Evolutionary conservation across 441 rosid species (phyloP), one percentile per base, ranked within the genome.

Genomic region (Populus hybrid): DNA sequence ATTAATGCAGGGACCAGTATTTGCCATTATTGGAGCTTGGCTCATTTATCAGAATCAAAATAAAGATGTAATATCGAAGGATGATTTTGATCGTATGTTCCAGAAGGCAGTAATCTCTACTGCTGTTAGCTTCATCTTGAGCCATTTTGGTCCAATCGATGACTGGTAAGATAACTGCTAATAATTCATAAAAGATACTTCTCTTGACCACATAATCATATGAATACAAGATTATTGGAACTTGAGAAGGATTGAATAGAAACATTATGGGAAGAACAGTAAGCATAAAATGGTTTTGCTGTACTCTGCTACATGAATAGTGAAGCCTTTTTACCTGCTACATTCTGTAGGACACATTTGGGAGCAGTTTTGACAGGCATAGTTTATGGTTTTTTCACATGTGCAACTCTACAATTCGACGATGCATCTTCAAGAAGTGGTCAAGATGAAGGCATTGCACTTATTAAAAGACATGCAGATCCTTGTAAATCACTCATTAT

Each of bases 11-110:
- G 97, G 94, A 72, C 96, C 98, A 24, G 81, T 88, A 72, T 94
- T 92, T 78, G 91, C 92, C 7, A 72, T 94, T 74, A 91, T 94
- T 72, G 97, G 98, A 78, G 95, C 98, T 35, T 92, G 98, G 95
- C 91, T 92, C 9, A 86, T 90, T 4, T 89, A 88, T 77, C 94
- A 92, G 73, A 35, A 50, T 68, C 97, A 90, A 79, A 89, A 88
- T 88, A 91, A 87, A 76, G 91, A 82, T 75, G 82, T 83, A 69
- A 80, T 81, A 36, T 72, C 82, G 61, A 88, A 83, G 72, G 89
- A 87, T 61, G 84, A 80, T 65, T 78, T 84, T 0, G 93, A 92
- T 11, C 89, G 84, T 31, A 64, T 90, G 91, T 89, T 86, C 83
- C 92, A 86, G 78, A 92, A 92, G 82, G 97, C 98, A 66, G 81